These are phyloP conservation scores for Didymella exigua DNA, from an alignment of 2,329 filamentous ascomycete genomes.

Conservation along the genomic window DNA sequence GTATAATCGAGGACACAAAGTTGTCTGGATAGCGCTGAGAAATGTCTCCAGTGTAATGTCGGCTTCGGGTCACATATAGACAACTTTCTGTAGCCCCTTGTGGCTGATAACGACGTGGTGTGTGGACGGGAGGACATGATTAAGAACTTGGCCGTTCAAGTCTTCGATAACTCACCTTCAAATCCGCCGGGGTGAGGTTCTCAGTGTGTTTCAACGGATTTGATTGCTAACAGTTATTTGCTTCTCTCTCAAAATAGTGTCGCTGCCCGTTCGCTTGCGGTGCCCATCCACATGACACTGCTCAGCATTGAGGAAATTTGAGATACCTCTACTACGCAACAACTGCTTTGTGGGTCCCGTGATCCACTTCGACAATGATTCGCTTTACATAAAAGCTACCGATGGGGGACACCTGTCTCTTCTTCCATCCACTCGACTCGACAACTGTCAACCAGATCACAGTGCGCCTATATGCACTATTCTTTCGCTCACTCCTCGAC, in stretches of 20 bases:
- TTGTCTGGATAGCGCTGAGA: conserved; percentile 26
- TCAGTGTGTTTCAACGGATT: neutral
- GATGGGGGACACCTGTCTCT: neutral
- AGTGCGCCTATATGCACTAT: neutral
- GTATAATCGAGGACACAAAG: conserved; percentile 25
- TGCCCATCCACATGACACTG: neutral
- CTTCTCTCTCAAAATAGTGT: neutral
- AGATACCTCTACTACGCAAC: neutral
- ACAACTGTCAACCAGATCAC: neutral
- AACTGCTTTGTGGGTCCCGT: neutral
- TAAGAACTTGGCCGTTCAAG: neutral
- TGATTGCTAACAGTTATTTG: neutral
- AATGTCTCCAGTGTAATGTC: conserved; percentile 28
- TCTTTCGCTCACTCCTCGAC: neutral
- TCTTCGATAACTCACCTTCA: neutral
- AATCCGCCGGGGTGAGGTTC: too few relatives aligned
- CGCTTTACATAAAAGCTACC: neutral
- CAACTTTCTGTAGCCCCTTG: too few relatives aligned
- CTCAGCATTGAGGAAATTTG: neutral
- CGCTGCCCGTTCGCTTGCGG: neutral
- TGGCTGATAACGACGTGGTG: conserved; percentile 33
- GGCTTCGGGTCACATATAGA: conserved; percentile 33
- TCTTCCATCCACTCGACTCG: neutral
- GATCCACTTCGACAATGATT: neutral
- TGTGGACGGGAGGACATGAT: conserved; percentile 24